Evolutionary conservation across 2,329 filamentous ascomycete genomes (phyloP).

Genomic region (Aspergillus sojae): DNA sequence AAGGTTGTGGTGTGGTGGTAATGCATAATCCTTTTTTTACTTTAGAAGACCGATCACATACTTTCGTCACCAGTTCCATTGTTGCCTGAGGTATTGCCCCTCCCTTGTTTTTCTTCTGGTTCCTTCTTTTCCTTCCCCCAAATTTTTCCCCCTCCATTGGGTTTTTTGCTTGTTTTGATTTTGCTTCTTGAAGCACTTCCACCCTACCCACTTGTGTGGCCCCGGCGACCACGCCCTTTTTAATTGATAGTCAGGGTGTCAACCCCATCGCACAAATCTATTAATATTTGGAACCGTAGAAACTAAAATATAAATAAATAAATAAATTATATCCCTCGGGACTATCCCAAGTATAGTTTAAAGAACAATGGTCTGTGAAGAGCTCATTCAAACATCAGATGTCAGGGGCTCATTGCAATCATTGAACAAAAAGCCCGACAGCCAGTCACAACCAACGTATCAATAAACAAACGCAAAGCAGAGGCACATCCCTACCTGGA

Average conservation of each 20-base stretch:
- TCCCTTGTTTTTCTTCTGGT: constrained; percentile 1
- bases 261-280: constrained; percentile 27
- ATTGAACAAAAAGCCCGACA: neutral
- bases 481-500: neutral
- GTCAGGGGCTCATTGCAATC: neutral
- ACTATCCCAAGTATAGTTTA: neutral
- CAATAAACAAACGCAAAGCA: neutral
- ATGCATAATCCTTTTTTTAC: neutral
- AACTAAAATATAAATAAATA: neutral
- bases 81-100: constrained; percentile 4
- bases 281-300: neutral
- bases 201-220: constrained; percentile 29
- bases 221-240: constrained; percentile 33
- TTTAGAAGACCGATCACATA: neutral
- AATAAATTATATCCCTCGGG: neutral
- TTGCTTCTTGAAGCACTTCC: constrained; percentile 32
- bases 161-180: constrained; percentile 41
- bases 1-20: neutral
- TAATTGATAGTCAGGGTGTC: constrained; percentile 6
- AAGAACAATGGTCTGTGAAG: neutral
- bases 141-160: constrained; percentile 22
- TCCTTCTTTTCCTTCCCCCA: neutral
- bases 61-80: constrained; percentile 5
- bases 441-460: neutral
- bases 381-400: neutral